Base-by-base conservation (phyloP, 148 eudicot species). In the Linanthus parryae region DNA sequence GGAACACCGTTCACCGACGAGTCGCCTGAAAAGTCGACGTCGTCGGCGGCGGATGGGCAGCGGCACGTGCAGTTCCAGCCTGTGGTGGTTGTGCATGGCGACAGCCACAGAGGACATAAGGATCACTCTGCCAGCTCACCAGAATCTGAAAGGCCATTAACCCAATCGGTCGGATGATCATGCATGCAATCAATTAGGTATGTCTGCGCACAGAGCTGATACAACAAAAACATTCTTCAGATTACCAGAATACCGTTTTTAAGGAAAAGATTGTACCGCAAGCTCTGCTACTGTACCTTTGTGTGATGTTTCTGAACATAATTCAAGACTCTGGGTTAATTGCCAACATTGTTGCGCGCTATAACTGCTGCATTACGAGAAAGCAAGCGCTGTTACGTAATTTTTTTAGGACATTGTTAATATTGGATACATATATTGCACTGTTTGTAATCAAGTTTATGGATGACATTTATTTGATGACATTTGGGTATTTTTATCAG, bases 131-230 rank as follows among this genome's bases (percentile, higher is more conserved):
- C 30, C 36, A 22, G 21, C 7, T 31, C 38, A 4, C 25, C 30
- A 14, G 55, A 51, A 33, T 51, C 55, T 4, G 55, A 51, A 51
- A 16, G 30, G 55, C 55, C 55, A 17, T 51, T 51, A 51, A 31
- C 28, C 22, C n/a, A 21, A 30, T 51, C 55, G 12, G 14, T 21
- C 26, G 26, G 26, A 19, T 51, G 55, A 51, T 21, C 11, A 31
- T 30, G 5, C 11, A 9, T 48, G 20, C 17, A 17, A 22, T 4
- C 55, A 19, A 31, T 38, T 51, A 51, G 20, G 55, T 48, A 27
- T 44, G 42, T 38, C 16, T 10, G 13, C 13, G 14, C 16, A 18
- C 11, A 38, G 14, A 4, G 16, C 42, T 7, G 14, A 38, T 38
- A 4, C 42, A 38, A 12, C 42, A 38, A 4, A n/a, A n/a, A n/a